Evolutionary conservation across 768 basidiomycete genomes (phyloP), one percentile per base, ranked within the genome.

Genomic region (Boletus rex-veris): DNA sequence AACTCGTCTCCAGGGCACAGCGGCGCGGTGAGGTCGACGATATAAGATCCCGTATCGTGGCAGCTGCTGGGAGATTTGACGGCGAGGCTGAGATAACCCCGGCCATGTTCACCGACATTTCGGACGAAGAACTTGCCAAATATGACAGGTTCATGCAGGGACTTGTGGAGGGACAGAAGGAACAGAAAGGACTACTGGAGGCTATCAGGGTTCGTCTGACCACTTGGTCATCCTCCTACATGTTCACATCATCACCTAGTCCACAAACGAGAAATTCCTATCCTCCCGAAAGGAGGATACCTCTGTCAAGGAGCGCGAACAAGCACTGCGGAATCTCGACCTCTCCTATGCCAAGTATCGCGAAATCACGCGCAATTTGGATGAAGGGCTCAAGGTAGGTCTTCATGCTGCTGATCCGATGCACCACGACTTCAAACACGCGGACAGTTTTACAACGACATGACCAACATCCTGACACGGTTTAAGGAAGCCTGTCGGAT

Each of bases 361-460:
- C 50, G 95, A 98, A 66, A 88, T 97, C 14, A 77, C 76, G 3
- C 80, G 81, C 46, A 94, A 98, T 70, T 74, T 97, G 7, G 85
- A 90, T 38, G 96, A 98, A 66, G 95, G 95, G 6, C 77, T 89
- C 62, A 88, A 91, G 75, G 92, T 88, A 60, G 14, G 57, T 26
- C 33, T 31, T 24, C 26, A 3, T 39, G 7, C 11, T 33, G 21
- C 41, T 15, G 36, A 44, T 46, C 46, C 16, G 26, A 38, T 14
- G 26, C 18, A n/a, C 3, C 16, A 44, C 10, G 33, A 38, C 0
- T 9, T 52, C 1, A 28, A 53, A 36, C 33, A 3, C 50, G 0
- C 7, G 38, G 37, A n/a, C 57, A 94, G 89, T 98, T 98, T 65
- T 96, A 99, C 67, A 93, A 92, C 57, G 88, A 91, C 62, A 79